Percentiles rank a stretch among this genome's conserved stretches.
Evolutionary conservation across 164 flowering plant genomes (phyloP).

Genomic region (Malania oleifera): DNA sequence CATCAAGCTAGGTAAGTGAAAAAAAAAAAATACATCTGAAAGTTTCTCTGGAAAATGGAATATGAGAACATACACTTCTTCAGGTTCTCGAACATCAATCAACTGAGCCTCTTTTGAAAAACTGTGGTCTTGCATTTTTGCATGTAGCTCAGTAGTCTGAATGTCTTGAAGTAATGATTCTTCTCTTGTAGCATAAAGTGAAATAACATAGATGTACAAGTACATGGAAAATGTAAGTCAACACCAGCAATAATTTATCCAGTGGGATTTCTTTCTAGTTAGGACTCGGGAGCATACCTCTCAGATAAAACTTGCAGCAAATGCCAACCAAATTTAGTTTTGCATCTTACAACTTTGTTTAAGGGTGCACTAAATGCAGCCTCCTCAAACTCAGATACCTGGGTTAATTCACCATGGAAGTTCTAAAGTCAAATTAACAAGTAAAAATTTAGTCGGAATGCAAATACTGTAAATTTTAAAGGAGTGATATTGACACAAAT

Average conservation of each 20-base stretch:
- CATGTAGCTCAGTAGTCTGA: conserved; percentile 65
- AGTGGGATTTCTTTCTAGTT: not conserved
- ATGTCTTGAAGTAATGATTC: conserved; percentile 57
- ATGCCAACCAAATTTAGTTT: conserved; percentile 92
- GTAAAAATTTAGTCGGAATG: too few species aligned
- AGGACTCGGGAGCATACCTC: conserved; percentile 37
- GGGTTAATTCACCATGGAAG: conserved; percentile 6
- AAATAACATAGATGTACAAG: conserved; percentile 4
- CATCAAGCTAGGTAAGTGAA: too few species aligned
- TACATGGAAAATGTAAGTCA: conserved; percentile 4
- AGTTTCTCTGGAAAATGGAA: too few species aligned
- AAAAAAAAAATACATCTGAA: too few species aligned
- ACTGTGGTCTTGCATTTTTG: conserved; percentile 74
- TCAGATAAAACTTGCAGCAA: conserved; percentile 88
- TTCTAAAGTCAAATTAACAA: too few species aligned
- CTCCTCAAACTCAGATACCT: conserved; percentile 97
- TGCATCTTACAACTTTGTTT: conserved; percentile 68
- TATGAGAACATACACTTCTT: conserved; percentile 68
- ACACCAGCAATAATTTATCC: conserved; percentile 1
- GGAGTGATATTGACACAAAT: too few species aligned
- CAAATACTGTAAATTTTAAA: too few species aligned
- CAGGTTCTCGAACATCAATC: conserved; percentile 94
- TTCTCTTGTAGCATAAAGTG: conserved; percentile 45
- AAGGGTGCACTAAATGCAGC: conserved; percentile 79
- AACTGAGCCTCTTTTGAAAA: conserved; percentile 76